These are phyloP conservation scores for Staphylotrichum tortipilum DNA, from an alignment of 495 filamentous ascomycete genomes.

Conservation along the genomic window DNA sequence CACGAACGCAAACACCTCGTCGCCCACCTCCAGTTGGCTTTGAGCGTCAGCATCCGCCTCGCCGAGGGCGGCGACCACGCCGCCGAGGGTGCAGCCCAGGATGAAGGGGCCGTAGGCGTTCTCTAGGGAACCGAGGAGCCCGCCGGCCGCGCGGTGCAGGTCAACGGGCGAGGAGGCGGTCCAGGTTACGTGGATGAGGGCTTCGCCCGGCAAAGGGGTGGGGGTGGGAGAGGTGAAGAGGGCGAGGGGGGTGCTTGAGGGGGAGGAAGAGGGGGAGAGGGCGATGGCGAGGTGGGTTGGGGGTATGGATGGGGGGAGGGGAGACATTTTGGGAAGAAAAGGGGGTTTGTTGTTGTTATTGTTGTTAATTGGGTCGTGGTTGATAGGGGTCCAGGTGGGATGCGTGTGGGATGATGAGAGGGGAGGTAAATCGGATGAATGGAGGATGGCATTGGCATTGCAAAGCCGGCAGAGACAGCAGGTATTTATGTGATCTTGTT, in stretches of 20 bases:
- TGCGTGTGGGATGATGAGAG: no score
- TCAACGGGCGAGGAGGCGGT: conserved; percentile 47
- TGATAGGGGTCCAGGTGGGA: no score
- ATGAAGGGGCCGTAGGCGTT: conserved; percentile 25
- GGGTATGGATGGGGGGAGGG: conserved; percentile 14
- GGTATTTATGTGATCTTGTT: no score
- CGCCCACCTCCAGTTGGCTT: conserved; percentile 26
- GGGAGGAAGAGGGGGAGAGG: conserved; percentile 24
- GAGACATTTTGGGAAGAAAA: conserved; percentile 3
- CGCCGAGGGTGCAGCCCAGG: conserved; percentile 33
- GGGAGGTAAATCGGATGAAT: no score
- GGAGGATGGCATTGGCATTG: no score
- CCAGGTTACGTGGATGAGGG: conserved; percentile 37
- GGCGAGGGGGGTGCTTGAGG: conserved; percentile 27
- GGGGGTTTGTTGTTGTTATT: neutral
- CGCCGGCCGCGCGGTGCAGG: conserved; percentile 46
- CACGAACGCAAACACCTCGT: conserved; percentile 45
- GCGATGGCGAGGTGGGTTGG: conserved; percentile 35
- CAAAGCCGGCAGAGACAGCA: no score
- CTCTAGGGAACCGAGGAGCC: conserved; percentile 30
- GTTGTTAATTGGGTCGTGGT: neutral
- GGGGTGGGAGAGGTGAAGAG: conserved; percentile 30
- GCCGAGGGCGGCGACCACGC: conserved; percentile 38
- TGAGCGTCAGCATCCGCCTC: conserved; percentile 21
- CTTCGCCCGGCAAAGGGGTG: conserved; percentile 29